A percentile compares a stretch with the other conserved stretches of the same genome.
Conservation (phyloP, 768 basidiomycete species). For the Trametopsis cervina region DNA sequence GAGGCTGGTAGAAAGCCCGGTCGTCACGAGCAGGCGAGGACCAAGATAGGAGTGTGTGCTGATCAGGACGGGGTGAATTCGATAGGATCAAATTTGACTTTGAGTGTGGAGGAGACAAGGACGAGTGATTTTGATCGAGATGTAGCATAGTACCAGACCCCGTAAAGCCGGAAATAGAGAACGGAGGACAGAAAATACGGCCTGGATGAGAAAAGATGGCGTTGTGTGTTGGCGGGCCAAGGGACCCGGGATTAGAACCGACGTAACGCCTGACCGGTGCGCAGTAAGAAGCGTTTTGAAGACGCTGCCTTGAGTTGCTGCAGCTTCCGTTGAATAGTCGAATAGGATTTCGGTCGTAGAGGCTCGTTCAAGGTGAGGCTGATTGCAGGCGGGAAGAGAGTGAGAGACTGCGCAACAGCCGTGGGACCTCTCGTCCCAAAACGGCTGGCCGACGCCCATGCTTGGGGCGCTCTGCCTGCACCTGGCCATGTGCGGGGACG, state of each 20-base stretch:
- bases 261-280: slow-evolving; percentile 10
- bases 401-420: slow-evolving; percentile 5
- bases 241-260: slow-evolving; percentile 12
- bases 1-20: slow-evolving; percentile 16
- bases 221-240: slow-evolving; percentile 13
- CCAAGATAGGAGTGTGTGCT: slow-evolving; percentile 20
- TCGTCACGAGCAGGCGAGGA: slow-evolving; percentile 18
- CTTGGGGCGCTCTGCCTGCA: background rate
- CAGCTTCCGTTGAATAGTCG: background rate
- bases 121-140: slow-evolving; percentile 26
- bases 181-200: slow-evolving; percentile 12
- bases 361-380: background rate
- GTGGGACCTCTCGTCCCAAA: slow-evolving; percentile 13
- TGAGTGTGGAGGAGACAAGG: slow-evolving; percentile 17
- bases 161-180: slow-evolving; percentile 17
- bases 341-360: background rate
- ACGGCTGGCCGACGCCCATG: slow-evolving; percentile 9
- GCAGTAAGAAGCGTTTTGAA: background rate
- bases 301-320: background rate
- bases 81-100: slow-evolving; percentile 18
- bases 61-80: slow-evolving; percentile 21
- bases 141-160: slow-evolving; percentile 25
- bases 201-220: slow-evolving; percentile 16
- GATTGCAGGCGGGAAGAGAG: slow-evolving; percentile 11
- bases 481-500: background rate